Percentiles rank a stretch among this genome's conserved stretches.
These are phyloP conservation scores for Aeschynomene evenia DNA, from an alignment of 306 rosid genomes.

Conservation along the genomic window DNA sequence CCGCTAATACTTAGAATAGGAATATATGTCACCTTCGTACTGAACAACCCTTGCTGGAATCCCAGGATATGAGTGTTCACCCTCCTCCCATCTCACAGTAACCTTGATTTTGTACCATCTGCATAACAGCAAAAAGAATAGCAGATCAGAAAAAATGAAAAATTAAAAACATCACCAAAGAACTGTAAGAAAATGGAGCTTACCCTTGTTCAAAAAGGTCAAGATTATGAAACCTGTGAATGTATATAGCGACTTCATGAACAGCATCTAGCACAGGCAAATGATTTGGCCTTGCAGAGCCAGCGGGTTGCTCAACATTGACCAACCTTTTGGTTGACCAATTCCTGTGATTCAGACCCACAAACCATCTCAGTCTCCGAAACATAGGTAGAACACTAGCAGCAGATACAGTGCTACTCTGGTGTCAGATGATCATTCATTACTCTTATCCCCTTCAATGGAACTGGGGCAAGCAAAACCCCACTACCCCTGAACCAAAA, in stretches of 20 bases:
- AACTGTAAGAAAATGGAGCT: background rate
- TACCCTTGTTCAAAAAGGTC: constrained; percentile 96
- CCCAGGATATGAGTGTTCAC: constrained; percentile 56
- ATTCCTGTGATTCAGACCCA: constrained; percentile 60
- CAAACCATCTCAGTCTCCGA: constrained; percentile 69
- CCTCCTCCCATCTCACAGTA: constrained; percentile 76
- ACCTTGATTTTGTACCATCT: constrained; percentile 94
- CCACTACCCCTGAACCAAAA: constrained; percentile 28
- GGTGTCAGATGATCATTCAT: constrained; percentile 40
- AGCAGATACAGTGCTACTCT: constrained; percentile 24
- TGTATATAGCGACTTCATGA: constrained; percentile 83
- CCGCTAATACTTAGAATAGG: constrained; percentile 16
- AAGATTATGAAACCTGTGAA: constrained; percentile 93
- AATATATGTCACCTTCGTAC: constrained; percentile 70
- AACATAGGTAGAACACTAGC: constrained; percentile 52
- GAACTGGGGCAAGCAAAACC: constrained; percentile 26
- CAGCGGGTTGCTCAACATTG: constrained; percentile 54
- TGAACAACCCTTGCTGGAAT: constrained; percentile 94
- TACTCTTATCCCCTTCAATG: constrained; percentile 26
- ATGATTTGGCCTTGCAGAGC: constrained; percentile 48
- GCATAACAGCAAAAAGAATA: constrained; percentile 6
- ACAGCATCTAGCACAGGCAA: constrained; percentile 62
- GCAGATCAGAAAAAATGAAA: background rate
- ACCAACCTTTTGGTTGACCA: constrained; percentile 64
- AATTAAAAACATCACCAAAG: background rate